These are phyloP conservation scores for Pseudogymnoascus sp. DNA, from an alignment of 2,329 filamentous ascomycete genomes.

Conservation along the genomic window DNA sequence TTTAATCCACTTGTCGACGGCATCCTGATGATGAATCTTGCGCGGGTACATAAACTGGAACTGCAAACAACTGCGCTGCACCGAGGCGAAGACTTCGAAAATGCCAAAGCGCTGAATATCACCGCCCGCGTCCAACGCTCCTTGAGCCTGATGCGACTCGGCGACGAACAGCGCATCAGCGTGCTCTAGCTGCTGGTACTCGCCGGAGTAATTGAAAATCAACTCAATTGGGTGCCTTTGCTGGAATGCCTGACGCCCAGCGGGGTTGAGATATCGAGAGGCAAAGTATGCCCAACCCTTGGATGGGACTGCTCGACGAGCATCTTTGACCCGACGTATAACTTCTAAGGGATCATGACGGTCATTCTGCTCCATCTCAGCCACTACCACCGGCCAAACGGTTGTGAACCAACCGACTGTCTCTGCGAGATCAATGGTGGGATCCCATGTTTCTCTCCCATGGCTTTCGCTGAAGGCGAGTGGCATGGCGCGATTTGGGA, in stretches of 20 bases:
- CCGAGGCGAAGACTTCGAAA: constrained; percentile 18
- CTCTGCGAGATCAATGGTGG: constrained; percentile 30
- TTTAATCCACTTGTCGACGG: constrained; percentile 15
- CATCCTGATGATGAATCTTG: constrained; percentile 16
- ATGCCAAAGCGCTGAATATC: constrained; percentile 16
- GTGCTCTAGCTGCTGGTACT: constrained; percentile 39
- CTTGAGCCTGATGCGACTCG: constrained; percentile 17
- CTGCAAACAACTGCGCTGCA: constrained; percentile 15
- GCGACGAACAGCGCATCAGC: constrained; percentile 28
- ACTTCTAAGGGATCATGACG: constrained; percentile 16
- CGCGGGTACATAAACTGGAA: constrained; percentile 19
- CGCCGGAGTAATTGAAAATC: constrained; percentile 43
- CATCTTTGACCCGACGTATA: constrained; percentile 31
- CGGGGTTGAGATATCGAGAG: constrained; percentile 27
- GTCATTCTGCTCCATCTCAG: constrained; percentile 13
- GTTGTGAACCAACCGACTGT: constrained; percentile 43
- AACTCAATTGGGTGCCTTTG: constrained; percentile 37
- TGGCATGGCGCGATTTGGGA: constrained; percentile 30
- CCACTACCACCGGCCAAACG: constrained; percentile 31
- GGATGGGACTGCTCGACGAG: constrained; percentile 28
- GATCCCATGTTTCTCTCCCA: constrained; percentile 34
- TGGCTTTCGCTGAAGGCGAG: constrained; percentile 37
- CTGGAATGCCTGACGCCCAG: constrained; percentile 27
- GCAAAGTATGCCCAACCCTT: constrained; percentile 36
- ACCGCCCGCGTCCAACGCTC: constrained; percentile 6